Percentiles rank a stretch among this genome's conserved stretches.
These are phyloP conservation scores for Stephanodiscus minutulus DNA, from an alignment of 108 stramenopile species.

Conservation along the genomic window DNA sequence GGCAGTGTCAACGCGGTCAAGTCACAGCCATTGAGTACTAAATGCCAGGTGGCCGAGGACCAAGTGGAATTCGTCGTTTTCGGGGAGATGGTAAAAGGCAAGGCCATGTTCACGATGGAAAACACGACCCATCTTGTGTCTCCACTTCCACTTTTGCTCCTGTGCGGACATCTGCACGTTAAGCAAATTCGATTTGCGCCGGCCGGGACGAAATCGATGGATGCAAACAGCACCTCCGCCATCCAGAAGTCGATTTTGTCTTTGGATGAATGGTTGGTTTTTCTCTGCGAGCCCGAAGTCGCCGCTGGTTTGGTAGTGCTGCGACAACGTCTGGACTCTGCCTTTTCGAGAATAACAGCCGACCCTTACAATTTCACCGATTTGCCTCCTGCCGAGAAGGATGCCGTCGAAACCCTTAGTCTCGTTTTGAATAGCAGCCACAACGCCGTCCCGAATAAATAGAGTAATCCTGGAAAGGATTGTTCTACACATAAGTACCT, in stretches of 20 bases:
- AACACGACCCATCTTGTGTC: slow-evolving; percentile 69
- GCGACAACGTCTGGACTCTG: slow-evolving; percentile 59
- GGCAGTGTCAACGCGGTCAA: slow-evolving; percentile 73
- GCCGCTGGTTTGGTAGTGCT: slow-evolving; percentile 58
- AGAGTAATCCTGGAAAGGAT: background rate
- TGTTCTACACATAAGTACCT: no score
- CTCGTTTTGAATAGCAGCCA: slow-evolving; percentile 52
- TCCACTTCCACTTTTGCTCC: slow-evolving; percentile 62
- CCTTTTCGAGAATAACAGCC: slow-evolving; percentile 56
- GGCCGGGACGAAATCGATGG: slow-evolving; percentile 14
- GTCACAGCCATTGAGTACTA: slow-evolving; percentile 57
- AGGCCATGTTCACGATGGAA: slow-evolving; percentile 60
- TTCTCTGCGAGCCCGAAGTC: slow-evolving; percentile 49
- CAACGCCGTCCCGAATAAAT: slow-evolving; percentile 10
- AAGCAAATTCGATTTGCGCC: slow-evolving; percentile 33
- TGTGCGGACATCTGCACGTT: slow-evolving; percentile 67
- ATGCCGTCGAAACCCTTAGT: slow-evolving; percentile 58
- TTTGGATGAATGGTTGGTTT: slow-evolving; percentile 75
- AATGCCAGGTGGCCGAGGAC: slow-evolving; percentile 60
- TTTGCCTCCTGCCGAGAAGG: slow-evolving; percentile 31
- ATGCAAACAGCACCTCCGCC: background rate
- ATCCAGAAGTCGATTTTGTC: slow-evolving; percentile 48
- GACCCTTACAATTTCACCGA: slow-evolving; percentile 44
- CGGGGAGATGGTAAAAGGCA: slow-evolving; percentile 72
- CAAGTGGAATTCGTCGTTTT: slow-evolving; percentile 72